These are phyloP conservation scores for Blastosporella zonata DNA, from an alignment of 1,284 basidiomycete genomes.

Conservation along the genomic window DNA sequence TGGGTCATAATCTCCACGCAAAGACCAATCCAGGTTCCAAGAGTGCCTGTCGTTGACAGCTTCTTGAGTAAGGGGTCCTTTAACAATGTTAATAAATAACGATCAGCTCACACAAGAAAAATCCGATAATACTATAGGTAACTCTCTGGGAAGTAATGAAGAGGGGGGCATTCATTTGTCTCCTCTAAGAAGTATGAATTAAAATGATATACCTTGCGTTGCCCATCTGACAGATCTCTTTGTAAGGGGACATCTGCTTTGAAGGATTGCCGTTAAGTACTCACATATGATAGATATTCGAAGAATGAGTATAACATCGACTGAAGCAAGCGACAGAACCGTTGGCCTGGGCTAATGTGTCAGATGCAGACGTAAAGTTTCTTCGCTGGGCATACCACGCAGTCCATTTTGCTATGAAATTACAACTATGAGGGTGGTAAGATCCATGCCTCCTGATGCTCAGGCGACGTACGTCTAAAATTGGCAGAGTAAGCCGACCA, in stretches of 20 bases:
- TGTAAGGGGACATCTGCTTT: not conserved
- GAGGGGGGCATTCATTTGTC: not conserved
- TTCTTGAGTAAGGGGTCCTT: not conserved
- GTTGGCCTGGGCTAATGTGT: conserved; percentile 17
- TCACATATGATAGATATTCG: conserved; percentile 22
- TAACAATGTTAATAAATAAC: not conserved
- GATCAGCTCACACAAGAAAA: conserved; percentile 12
- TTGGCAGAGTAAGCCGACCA: too few relatives aligned
- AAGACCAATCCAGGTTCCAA: conserved; percentile 14
- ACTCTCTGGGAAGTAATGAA: conserved; percentile 7
- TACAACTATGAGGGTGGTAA: conserved; percentile 6
- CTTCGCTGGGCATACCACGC: conserved; percentile 6
- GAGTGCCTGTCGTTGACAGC: not conserved
- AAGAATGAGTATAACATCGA: conserved; percentile 24
- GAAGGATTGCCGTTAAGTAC: not conserved
- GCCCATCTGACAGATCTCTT: conserved; percentile 8
- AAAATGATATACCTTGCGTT: conserved; percentile 12
- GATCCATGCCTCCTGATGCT: not conserved
- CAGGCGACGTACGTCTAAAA: conserved; percentile 9
- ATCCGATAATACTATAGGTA: conserved; percentile 6
- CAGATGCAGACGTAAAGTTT: not conserved
- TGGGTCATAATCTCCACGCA: conserved; percentile 1
- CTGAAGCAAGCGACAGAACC: conserved; percentile 19
- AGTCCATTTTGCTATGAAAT: conserved; percentile 17
- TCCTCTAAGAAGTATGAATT: not conserved